Conservation (phyloP, 2,329 filamentous ascomycete species). For the Colletotrichum chlorophyti region DNA sequence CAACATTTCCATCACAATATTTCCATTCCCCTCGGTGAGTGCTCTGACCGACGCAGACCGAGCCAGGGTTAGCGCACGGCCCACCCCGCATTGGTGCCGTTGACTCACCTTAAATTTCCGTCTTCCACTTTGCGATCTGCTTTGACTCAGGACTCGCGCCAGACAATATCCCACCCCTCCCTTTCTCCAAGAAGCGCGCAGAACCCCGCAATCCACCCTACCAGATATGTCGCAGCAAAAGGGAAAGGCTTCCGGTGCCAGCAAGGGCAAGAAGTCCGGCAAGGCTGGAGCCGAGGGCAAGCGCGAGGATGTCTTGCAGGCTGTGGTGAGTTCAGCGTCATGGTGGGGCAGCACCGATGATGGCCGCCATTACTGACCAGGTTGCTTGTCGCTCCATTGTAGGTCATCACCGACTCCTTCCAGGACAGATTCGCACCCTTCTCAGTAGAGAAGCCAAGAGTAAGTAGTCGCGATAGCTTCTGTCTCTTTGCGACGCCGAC, state of each 20-base stretch:
- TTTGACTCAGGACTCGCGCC: slow-evolving; percentile 24
- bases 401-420: slow-evolving; percentile 94
- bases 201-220: slow-evolving; percentile 16
- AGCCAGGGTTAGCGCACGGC: slow-evolving; percentile 5
- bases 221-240: slow-evolving; percentile 52
- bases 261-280: slow-evolving; percentile 60
- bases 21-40: slow-evolving; percentile 19
- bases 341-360: slow-evolving; percentile 35
- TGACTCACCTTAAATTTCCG: slow-evolving; percentile 30
- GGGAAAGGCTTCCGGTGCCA: slow-evolving; percentile 44
- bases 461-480: slow-evolving; percentile 49
- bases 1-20: no score
- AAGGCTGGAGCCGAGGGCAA: slow-evolving; percentile 60
- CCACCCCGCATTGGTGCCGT: slow-evolving; percentile 15
- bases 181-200: slow-evolving; percentile 5
- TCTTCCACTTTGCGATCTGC: slow-evolving; percentile 1
- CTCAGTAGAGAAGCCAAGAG: slow-evolving; percentile 85
- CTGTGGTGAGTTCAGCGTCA: slow-evolving; percentile 51
- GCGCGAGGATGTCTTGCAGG: slow-evolving; percentile 64
- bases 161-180: neutral
- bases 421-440: slow-evolving; percentile 92
- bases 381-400: slow-evolving; percentile 9
- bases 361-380: slow-evolving; percentile 14
- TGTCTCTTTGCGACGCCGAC: slow-evolving; percentile 27
- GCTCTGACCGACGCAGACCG: slow-evolving; percentile 3